phyloP scores from a whole-genome alignment of 805 yeast genomes.

The Starmerella bombi region DNA sequence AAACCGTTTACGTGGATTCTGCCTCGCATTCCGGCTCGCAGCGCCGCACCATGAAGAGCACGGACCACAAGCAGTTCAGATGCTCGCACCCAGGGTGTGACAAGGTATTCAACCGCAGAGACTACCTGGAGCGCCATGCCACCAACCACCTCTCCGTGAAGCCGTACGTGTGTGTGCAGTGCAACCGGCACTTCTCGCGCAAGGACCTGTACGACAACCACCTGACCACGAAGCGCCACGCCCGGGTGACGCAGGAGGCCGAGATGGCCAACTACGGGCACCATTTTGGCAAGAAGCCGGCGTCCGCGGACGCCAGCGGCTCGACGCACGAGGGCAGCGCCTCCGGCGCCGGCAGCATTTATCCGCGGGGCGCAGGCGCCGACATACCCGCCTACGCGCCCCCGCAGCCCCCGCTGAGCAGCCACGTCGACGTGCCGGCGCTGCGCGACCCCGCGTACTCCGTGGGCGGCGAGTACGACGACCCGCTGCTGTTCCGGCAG shows the following conservation, averaged over 20 bases:
- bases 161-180: slow-evolving; percentile 26
- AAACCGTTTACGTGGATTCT: too few relatives aligned
- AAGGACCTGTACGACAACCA: slow-evolving; percentile 29
- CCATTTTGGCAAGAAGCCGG: background rate
- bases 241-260: slow-evolving; percentile 20
- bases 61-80: slow-evolving; percentile 21
- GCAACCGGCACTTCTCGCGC: slow-evolving; percentile 28
- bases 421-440: background rate
- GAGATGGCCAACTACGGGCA: background rate
- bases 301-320: background rate
- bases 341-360: too few relatives aligned
- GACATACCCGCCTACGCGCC: background rate
- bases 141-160: slow-evolving; percentile 29
- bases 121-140: slow-evolving; percentile 28
- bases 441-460: background rate
- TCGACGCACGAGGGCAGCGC: too few relatives aligned
- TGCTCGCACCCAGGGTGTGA: slow-evolving; percentile 28
- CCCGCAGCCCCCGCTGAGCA: background rate
- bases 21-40: too few relatives aligned
- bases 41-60: slow-evolving; percentile 2
- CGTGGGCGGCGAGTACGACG: background rate
- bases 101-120: slow-evolving; percentile 28
- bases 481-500: background rate
- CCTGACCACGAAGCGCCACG: slow-evolving; percentile 26
- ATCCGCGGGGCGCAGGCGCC: too few relatives aligned